These are phyloP conservation scores for Sugiyamaella chiloensis DNA, from an alignment of 805 yeast species.

Conservation along the genomic window DNA sequence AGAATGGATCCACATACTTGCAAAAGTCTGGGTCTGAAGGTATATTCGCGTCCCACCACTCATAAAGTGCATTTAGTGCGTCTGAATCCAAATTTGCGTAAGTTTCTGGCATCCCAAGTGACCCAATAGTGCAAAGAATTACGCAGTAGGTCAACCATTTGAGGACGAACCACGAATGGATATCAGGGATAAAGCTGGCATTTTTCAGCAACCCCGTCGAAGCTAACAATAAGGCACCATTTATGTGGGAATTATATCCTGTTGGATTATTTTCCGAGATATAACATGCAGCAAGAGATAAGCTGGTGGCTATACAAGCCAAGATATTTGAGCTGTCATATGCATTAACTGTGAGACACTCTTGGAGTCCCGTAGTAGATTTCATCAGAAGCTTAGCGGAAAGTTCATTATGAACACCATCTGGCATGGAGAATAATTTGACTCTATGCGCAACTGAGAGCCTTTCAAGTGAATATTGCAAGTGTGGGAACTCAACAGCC, in stretches of 20 bases:
- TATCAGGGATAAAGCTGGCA: conserved; percentile 4
- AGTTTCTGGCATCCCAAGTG: conserved; percentile 5
- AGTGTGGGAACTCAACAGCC: conserved; percentile 13
- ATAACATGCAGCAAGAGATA: conserved; percentile 13
- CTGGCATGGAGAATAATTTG: conserved; percentile 6
- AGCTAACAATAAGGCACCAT: conserved; percentile 14
- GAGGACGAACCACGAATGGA: conserved; percentile 14
- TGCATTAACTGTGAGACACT: background rate
- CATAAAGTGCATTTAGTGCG: background rate
- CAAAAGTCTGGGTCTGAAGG: conserved; percentile 14
- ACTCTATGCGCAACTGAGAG: conserved; percentile 13
- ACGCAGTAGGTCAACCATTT: conserved; percentile 20
- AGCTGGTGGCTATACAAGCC: conserved; percentile 15
- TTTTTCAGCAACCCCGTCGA: background rate
- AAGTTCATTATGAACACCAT: conserved; percentile 3
- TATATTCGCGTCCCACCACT: conserved; percentile 13
- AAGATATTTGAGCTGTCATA: conserved; percentile 5
- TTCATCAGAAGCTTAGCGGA: background rate
- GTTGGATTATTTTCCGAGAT: conserved; percentile 9
- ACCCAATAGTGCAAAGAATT: conserved; percentile 8
- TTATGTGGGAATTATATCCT: conserved; percentile 11
- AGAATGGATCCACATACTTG: conserved; percentile 16
- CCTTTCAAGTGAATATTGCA: conserved; percentile 13
- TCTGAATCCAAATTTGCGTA: background rate
- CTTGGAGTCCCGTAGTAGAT: background rate